phyloP scores from a whole-genome alignment of 2,329 filamentous ascomycete species.

The Colletotrichum tropicale region DNA sequence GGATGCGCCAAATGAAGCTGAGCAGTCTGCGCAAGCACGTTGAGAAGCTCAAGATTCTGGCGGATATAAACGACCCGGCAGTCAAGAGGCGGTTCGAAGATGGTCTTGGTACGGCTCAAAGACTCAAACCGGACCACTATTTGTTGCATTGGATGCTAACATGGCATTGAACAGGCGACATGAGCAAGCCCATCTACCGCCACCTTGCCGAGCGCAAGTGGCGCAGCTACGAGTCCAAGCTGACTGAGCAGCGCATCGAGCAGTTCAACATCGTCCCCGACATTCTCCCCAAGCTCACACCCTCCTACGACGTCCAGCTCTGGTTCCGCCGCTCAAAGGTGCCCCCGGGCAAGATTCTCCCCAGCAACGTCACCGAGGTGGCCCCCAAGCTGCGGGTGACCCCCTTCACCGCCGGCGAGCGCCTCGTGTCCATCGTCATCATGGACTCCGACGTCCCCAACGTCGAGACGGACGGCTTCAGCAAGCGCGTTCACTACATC shows the following conservation, averaged over 20 bases:
- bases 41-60: constrained; percentile 82
- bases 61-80: constrained; percentile 92
- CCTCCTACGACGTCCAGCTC: constrained; percentile 79
- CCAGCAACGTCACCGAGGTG: constrained; percentile 74
- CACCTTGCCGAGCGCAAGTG: constrained; percentile 87
- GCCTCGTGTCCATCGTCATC: constrained; percentile 83
- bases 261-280: constrained; percentile 91
- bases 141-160: not conserved
- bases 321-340: constrained; percentile 76
- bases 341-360: constrained; percentile 78
- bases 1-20: constrained; percentile 69
- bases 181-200: constrained; percentile 96
- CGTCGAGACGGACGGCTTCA: constrained; percentile 74
- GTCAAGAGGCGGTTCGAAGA: constrained; percentile 96
- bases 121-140: not conserved
- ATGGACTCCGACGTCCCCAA: constrained; percentile 92
- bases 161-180: constrained; percentile 68
- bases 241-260: constrained; percentile 83
- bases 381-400: constrained; percentile 82
- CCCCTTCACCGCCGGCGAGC: constrained; percentile 80
- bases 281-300: constrained; percentile 79
- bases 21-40: constrained; percentile 73
- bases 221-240: constrained; percentile 78
- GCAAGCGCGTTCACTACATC: constrained; percentile 85
- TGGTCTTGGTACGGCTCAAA: constrained; percentile 70